These are phyloP conservation scores for Aspergillus hortae DNA, from an alignment of 2,329 filamentous ascomycete species.

Conservation along the genomic window DNA sequence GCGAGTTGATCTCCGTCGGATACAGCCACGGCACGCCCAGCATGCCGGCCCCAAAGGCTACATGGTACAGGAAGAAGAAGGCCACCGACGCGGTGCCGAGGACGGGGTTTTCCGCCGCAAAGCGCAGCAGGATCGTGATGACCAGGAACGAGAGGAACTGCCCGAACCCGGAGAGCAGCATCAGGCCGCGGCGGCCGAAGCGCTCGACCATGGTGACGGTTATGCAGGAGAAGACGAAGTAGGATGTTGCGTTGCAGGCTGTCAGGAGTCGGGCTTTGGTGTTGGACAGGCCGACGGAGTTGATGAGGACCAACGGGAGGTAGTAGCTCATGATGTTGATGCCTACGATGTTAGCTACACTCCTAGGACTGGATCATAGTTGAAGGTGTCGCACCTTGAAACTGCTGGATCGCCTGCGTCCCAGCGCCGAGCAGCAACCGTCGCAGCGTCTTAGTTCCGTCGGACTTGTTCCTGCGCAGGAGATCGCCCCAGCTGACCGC, in stretches of 20 bases:
- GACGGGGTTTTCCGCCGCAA: constrained; percentile 18
- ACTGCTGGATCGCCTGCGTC: constrained; percentile 52
- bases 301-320: constrained; percentile 57
- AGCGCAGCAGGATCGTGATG: constrained; percentile 50
- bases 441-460: constrained; percentile 48
- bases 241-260: constrained; percentile 51
- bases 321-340: constrained; percentile 44
- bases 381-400: constrained; percentile 21
- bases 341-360: constrained; percentile 18
- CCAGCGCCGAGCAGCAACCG: constrained; percentile 53
- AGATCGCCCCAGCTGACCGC: constrained; percentile 50
- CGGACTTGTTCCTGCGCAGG: constrained; percentile 43
- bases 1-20: constrained; percentile 46
- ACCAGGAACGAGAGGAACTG: constrained; percentile 51
- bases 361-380: too few species aligned
- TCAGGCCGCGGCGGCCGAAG: constrained; percentile 55
- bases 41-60: constrained; percentile 49
- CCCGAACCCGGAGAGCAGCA: constrained; percentile 52
- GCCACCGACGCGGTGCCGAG: constrained; percentile 37
- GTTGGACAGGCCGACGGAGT: constrained; percentile 53
- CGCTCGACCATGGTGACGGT: constrained; percentile 48
- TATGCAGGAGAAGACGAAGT: constrained; percentile 47
- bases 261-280: constrained; percentile 53
- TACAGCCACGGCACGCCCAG: constrained; percentile 39
- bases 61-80: constrained; percentile 53